Percentiles rank a stretch among this genome's conserved stretches.
phyloP scores from a whole-genome alignment of 2,329 filamentous ascomycete species.

The Cladosporium colombiae region DNA sequence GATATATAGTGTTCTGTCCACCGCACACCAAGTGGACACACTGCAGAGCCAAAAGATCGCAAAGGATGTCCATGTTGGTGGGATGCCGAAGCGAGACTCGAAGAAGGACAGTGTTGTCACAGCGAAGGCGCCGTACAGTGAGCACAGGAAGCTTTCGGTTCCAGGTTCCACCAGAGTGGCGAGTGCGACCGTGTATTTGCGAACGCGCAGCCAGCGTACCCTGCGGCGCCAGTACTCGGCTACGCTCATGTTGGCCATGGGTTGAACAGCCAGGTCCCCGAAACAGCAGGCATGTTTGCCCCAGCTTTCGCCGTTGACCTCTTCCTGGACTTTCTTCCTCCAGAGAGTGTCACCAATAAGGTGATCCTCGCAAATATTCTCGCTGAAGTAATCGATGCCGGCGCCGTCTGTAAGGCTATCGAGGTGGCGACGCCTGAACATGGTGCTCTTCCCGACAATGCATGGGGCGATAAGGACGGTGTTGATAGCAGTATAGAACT shows the following conservation, averaged over 20 bases:
- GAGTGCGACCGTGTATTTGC: constrained; percentile 88
- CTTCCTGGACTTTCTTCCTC: constrained; percentile 59
- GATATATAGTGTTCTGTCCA: constrained; percentile 73
- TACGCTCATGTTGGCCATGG: constrained; percentile 79
- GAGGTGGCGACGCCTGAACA: constrained; percentile 93
- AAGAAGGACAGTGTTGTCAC: constrained; percentile 72
- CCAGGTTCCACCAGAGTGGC: constrained; percentile 92
- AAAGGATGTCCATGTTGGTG: constrained; percentile 69
- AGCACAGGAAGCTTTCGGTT: constrained; percentile 85
- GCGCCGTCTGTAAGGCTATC: constrained; percentile 66
- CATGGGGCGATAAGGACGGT: constrained; percentile 87
- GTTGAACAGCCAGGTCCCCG: constrained; percentile 87
- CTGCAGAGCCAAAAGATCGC: constrained; percentile 64
- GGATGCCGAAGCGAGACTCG: constrained; percentile 52
- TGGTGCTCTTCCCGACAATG: constrained; percentile 95
- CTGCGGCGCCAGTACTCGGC: constrained; percentile 75
- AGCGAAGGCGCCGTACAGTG: constrained; percentile 75
- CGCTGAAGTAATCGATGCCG: constrained; percentile 90
- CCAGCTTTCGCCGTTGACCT: constrained; percentile 47
- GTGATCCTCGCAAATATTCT: constrained; percentile 97
- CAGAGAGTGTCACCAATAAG: constrained; percentile 90
- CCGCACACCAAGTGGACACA: constrained; percentile 68
- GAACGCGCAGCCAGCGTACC: constrained; percentile 85
- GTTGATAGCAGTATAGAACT: constrained; percentile 98
- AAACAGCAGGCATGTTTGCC: constrained; percentile 81